Evolutionary conservation across 495 filamentous ascomycete genomes (phyloP).

Genomic region (Hypoxylon cercidicola): DNA sequence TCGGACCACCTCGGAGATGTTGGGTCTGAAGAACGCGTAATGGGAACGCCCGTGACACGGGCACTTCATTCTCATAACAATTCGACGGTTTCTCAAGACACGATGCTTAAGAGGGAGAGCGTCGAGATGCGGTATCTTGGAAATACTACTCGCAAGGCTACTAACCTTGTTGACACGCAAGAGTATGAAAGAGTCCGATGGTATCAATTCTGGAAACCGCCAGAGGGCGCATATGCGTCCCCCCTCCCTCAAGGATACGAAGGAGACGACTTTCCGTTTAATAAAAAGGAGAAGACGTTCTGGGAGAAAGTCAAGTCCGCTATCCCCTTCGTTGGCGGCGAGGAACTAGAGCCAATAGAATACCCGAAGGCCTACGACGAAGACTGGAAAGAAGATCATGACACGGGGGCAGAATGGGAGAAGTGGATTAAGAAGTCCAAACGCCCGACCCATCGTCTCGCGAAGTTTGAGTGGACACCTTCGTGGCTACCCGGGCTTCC

Average conservation of each 20-base stretch:
- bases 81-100: conserved; percentile 50
- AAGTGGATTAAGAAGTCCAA: conserved; percentile 83
- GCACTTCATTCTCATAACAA: conserved; percentile 47
- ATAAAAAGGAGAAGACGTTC: conserved; percentile 55
- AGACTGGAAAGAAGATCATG: conserved; percentile 69
- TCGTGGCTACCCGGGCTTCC: conserved; percentile 82
- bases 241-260: conserved; percentile 62
- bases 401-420: conserved; percentile 82
- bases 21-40: conserved; percentile 40
- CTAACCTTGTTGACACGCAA: conserved; percentile 56
- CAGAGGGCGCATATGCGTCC: conserved; percentile 61
- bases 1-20: conserved; percentile 23
- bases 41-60: conserved; percentile 39
- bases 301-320: conserved; percentile 56
- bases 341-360: conserved; percentile 57
- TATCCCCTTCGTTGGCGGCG: conserved; percentile 52
- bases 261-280: conserved; percentile 52
- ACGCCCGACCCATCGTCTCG: conserved; percentile 85
- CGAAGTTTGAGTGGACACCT: conserved; percentile 76
- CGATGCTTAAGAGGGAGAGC: conserved; percentile 44
- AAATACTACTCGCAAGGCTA: conserved; percentile 58
- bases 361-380: conserved; percentile 79
- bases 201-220: conserved; percentile 67
- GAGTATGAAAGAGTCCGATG: conserved; percentile 55
- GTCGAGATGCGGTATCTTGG: conserved; percentile 45